Evolutionary conservation across 192 early-diverging fungal species (phyloP).

Genomic region (Pilaira anomala): DNA sequence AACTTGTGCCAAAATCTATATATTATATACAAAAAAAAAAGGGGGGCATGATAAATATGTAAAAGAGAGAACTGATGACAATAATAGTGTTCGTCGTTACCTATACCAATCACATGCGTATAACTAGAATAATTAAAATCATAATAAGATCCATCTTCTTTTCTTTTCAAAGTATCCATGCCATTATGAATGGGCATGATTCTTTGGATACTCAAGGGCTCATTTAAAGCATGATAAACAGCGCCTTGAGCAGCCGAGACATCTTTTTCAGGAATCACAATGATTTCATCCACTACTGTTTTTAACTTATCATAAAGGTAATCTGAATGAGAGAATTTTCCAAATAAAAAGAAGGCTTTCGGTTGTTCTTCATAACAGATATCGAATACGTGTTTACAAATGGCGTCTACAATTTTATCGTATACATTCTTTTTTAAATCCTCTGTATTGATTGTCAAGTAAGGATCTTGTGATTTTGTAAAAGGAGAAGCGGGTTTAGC

Average conservation of each 20-base stretch:
- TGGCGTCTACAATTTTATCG: background rate
- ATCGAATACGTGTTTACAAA: background rate
- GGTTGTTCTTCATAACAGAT: background rate
- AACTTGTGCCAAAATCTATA: constrained; percentile 15
- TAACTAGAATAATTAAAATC: background rate
- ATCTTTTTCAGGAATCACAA: background rate
- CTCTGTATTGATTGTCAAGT: background rate
- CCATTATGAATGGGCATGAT: background rate
- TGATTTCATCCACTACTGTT: background rate
- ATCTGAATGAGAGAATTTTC: background rate
- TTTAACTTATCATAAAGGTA: background rate
- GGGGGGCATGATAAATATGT: background rate
- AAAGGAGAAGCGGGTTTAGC: background rate
- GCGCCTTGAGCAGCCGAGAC: background rate
- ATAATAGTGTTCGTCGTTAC: constrained; percentile 2
- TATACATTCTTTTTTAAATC: background rate
- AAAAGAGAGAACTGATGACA: background rate
- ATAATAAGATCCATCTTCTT: background rate
- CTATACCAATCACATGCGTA: constrained; percentile 9
- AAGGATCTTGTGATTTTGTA: background rate
- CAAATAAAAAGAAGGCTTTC: background rate
- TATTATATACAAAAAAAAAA: background rate
- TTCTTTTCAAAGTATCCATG: background rate
- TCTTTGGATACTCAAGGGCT: constrained; percentile 1
- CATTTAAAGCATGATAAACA: background rate